Evolutionary conservation across 352 stramenopile genomes (phyloP).

Genomic region (Discostella stelligera): DNA sequence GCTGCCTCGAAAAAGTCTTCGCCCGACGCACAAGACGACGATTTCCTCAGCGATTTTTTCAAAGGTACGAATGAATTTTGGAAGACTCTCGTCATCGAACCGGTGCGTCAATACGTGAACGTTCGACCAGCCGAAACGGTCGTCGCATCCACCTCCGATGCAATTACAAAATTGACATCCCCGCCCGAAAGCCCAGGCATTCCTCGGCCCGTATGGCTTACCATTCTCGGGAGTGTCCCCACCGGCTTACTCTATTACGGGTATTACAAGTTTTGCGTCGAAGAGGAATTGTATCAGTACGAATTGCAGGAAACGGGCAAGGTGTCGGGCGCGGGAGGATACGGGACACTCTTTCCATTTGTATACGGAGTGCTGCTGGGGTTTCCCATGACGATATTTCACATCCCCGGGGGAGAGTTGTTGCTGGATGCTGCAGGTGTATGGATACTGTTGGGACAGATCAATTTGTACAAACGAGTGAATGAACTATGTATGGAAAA

Average conservation of each 20-base stretch:
- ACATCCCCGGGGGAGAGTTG: constrained; percentile 44
- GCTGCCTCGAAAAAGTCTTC: constrained; percentile 15
- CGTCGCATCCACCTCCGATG: constrained; percentile 31
- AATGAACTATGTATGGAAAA: constrained; percentile 67
- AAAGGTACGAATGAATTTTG: constrained; percentile 64
- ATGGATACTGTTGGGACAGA: constrained; percentile 61
- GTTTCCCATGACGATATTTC: constrained; percentile 52
- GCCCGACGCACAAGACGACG: constrained; percentile 5
- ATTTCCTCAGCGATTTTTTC: constrained; percentile 59
- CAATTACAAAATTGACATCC: constrained; percentile 52
- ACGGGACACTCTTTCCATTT: constrained; percentile 70
- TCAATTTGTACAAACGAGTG: constrained; percentile 66
- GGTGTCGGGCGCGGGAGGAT: constrained; percentile 57
- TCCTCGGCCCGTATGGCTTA: constrained; percentile 62
- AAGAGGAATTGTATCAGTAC: constrained; percentile 71
- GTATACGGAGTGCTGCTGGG: constrained; percentile 66
- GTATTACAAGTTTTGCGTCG: constrained; percentile 71
- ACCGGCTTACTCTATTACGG: constrained; percentile 64
- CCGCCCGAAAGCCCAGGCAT: constrained; percentile 60
- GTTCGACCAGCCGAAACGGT: constrained; percentile 46
- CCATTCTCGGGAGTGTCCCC: constrained; percentile 59
- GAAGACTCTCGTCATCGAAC: constrained; percentile 58
- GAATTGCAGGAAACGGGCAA: constrained; percentile 52
- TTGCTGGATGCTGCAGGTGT: constrained; percentile 44
- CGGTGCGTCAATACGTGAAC: constrained; percentile 57